A percentile compares a stretch with the other conserved stretches of the same genome.
Evolutionary conservation across 441 rosid genomes (phyloP).

Genomic region (Erysimum pusillum): DNA sequence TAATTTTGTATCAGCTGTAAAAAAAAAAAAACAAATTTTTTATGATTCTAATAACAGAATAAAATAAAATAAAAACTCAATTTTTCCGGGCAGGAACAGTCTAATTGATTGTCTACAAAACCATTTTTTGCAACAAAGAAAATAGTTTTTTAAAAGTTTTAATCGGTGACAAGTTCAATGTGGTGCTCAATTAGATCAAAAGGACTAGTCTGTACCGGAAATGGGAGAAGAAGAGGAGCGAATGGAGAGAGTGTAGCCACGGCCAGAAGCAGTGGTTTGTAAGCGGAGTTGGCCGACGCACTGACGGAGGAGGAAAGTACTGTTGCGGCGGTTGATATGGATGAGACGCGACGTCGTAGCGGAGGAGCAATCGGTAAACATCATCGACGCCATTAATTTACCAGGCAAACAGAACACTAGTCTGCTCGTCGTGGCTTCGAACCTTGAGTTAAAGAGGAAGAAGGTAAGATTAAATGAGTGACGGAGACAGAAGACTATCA

Average conservation of each 20-base stretch:
- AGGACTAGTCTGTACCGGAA: constrained; percentile 44
- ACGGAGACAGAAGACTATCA: background rate
- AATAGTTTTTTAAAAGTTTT: too few relatives aligned
- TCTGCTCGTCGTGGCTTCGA: constrained; percentile 42
- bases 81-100: background rate
- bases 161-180: background rate
- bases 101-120: background rate
- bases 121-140: too few relatives aligned
- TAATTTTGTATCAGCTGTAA: constrained; percentile 49
- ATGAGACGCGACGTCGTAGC: constrained; percentile 56
- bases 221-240: constrained; percentile 47
- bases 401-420: constrained; percentile 10
- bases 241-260: constrained; percentile 44
- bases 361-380: constrained; percentile 60
- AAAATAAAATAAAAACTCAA: background rate
- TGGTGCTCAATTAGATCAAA: background rate
- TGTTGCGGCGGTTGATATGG: constrained; percentile 42
- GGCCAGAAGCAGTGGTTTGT: constrained; percentile 35
- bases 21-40: background rate
- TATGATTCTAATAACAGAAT: background rate
- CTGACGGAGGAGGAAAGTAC: constrained; percentile 46
- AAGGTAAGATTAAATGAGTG: background rate
- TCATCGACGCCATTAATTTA: constrained; percentile 55
- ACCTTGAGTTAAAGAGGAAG: background rate
- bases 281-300: constrained; percentile 46